Percentiles rank a stretch among this genome's conserved stretches.
Evolutionary conservation across 306 rosid genomes (phyloP).

Genomic region (Cicer pinnatifidum): DNA sequence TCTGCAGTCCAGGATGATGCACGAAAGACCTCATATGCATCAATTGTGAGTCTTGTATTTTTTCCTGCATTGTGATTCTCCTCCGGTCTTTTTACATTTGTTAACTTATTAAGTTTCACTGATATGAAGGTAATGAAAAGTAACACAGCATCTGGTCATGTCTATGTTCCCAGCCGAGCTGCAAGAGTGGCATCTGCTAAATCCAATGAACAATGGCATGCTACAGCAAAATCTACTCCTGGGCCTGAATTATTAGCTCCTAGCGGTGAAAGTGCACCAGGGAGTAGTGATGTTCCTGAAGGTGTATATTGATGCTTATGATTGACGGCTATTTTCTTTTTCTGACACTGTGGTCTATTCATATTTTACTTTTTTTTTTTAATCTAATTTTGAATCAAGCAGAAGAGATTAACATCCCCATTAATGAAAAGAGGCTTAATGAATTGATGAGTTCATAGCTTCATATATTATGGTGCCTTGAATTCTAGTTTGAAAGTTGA

Average conservation of each 20-base stretch:
- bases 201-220: slow-evolving; percentile 55
- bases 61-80: slow-evolving; percentile 25
- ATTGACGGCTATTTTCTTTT: slow-evolving; percentile 19
- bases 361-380: slow-evolving; percentile 33
- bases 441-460: slow-evolving; percentile 34
- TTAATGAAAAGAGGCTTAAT: slow-evolving; percentile 20
- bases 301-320: slow-evolving; percentile 56
- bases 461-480: slow-evolving; percentile 25
- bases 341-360: slow-evolving; percentile 21
- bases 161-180: slow-evolving; percentile 55
- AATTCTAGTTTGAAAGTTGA: slow-evolving; percentile 43
- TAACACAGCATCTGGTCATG: slow-evolving; percentile 52
- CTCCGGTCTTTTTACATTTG: slow-evolving; percentile 33
- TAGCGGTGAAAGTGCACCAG: slow-evolving; percentile 63
- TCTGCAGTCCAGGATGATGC: slow-evolving; percentile 73
- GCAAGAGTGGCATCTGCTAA: slow-evolving; percentile 60
- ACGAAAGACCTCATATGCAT: slow-evolving; percentile 81
- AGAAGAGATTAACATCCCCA: slow-evolving; percentile 23
- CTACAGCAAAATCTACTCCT: slow-evolving; percentile 58
- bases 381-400: slow-evolving; percentile 29
- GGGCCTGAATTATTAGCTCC: slow-evolving; percentile 61
- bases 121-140: slow-evolving; percentile 73
- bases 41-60: slow-evolving; percentile 70
- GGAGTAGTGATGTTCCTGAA: slow-evolving; percentile 72
- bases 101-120: slow-evolving; percentile 45